Conservation (phyloP, 257 asterid genomes). For the Nemophila menziesii region DNA sequence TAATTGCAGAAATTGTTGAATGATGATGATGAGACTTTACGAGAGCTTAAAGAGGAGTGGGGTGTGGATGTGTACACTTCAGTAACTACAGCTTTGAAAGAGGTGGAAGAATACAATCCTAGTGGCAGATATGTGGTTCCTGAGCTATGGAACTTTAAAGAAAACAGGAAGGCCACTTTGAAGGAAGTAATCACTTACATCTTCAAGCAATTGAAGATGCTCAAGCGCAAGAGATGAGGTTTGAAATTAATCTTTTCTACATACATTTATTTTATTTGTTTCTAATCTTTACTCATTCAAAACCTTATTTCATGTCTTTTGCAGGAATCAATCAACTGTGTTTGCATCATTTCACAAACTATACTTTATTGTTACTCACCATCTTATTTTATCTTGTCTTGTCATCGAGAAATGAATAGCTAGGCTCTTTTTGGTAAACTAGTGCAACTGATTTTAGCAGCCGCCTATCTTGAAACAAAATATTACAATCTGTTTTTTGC, state of each 20-base stretch:
- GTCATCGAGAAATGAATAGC: no score
- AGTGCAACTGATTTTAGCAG: no score
- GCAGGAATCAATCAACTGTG: no score
- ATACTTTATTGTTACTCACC: background rate
- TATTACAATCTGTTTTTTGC: background rate
- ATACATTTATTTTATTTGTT: no score
- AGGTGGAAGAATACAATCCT: conserved; percentile 11
- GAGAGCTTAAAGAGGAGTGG: conserved; percentile 4
- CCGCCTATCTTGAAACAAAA: background rate
- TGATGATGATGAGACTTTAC: conserved; percentile 6
- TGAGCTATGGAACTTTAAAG: conserved; percentile 14
- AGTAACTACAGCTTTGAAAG: conserved; percentile 4
- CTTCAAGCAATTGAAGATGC: background rate
- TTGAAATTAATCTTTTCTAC: no score
- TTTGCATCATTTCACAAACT: background rate
- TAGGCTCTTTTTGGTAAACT: no score
- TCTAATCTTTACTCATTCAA: no score
- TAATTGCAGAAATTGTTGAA: conserved; percentile 16
- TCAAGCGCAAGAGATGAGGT: conserved; percentile 5
- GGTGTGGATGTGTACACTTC: conserved; percentile 3
- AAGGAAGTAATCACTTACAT: conserved; percentile 2
- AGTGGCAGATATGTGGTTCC: conserved; percentile 13
- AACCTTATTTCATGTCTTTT: no score
- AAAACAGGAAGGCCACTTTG: conserved; percentile 8
- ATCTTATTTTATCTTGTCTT: no score